phyloP scores from a whole-genome alignment of 768 basidiomycete genomes.

The Kwoniella botswanensis region DNA sequence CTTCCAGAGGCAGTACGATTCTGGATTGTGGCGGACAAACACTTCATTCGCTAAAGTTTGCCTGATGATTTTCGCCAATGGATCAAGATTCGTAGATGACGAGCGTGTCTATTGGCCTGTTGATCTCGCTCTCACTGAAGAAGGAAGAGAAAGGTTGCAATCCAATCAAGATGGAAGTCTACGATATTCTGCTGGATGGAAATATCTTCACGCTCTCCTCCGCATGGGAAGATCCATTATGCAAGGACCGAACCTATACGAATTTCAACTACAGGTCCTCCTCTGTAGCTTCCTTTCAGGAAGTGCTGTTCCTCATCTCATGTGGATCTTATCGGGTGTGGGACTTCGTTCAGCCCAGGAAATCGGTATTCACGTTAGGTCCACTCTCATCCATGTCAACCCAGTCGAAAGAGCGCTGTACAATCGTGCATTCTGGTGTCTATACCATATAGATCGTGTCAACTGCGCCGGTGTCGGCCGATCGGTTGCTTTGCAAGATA shows the following conservation, averaged over 20 bases:
- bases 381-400: slow-evolving; percentile 54
- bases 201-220: slow-evolving; percentile 69
- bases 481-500: slow-evolving; percentile 72
- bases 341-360: slow-evolving; percentile 77
- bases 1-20: slow-evolving; percentile 65
- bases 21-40: slow-evolving; percentile 64
- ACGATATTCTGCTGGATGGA: slow-evolving; percentile 52
- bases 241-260: slow-evolving; percentile 67
- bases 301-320: slow-evolving; percentile 46
- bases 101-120: slow-evolving; percentile 61
- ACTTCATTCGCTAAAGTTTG: slow-evolving; percentile 64
- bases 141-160: slow-evolving; percentile 41
- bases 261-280: slow-evolving; percentile 69
- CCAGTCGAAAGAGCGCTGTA: slow-evolving; percentile 71
- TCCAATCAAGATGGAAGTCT: slow-evolving; percentile 40
- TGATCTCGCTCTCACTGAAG: slow-evolving; percentile 39
- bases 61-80: slow-evolving; percentile 74
- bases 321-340: slow-evolving; percentile 70
- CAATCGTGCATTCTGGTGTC: slow-evolving; percentile 77
- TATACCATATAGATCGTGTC: slow-evolving; percentile 57
- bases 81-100: slow-evolving; percentile 67
- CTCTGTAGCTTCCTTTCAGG: slow-evolving; percentile 51
- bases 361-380: slow-evolving; percentile 73
- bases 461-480: slow-evolving; percentile 65
- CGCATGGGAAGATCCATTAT: slow-evolving; percentile 67